These are phyloP conservation scores for Comarum palustre DNA, from an alignment of 306 rosid genomes.

Conservation along the genomic window DNA sequence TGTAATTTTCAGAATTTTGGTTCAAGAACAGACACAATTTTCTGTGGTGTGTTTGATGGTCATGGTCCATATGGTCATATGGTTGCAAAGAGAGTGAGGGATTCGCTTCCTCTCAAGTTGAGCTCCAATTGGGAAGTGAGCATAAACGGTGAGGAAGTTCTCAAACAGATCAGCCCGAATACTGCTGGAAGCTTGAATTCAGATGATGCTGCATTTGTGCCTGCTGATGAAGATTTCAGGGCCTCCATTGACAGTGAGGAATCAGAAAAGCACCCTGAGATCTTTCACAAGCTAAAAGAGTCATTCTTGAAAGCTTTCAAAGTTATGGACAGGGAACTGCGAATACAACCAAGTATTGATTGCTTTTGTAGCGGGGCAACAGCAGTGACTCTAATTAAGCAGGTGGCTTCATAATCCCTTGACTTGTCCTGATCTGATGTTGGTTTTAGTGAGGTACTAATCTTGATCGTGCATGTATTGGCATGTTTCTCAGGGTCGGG, in stretches of 20 bases:
- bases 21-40: constrained; percentile 67
- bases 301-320: constrained; percentile 82
- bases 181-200: constrained; percentile 61
- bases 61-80: constrained; percentile 96
- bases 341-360: constrained; percentile 62
- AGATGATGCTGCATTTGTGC: constrained; percentile 52
- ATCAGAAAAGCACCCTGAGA: constrained; percentile 60
- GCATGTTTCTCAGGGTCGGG: constrained; percentile 58
- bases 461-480: constrained; percentile 27
- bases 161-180: constrained; percentile 65
- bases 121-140: constrained; percentile 79
- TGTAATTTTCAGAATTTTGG: constrained; percentile 69
- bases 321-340: constrained; percentile 88
- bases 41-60: constrained; percentile 98
- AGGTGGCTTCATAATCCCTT: constrained; percentile 44
- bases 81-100: constrained; percentile 99
- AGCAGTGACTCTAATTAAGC: constrained; percentile 87
- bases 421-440: constrained; percentile 17
- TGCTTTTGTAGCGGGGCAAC: constrained; percentile 97
- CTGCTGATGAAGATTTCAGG: constrained; percentile 68
- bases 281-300: constrained; percentile 72
- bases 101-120: constrained; percentile 85
- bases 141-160: constrained; percentile 53
- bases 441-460: constrained; percentile 17
- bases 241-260: constrained; percentile 57